Conservation (phyloP, 805 yeast genomes). For the Ogataea methanolica region DNA sequence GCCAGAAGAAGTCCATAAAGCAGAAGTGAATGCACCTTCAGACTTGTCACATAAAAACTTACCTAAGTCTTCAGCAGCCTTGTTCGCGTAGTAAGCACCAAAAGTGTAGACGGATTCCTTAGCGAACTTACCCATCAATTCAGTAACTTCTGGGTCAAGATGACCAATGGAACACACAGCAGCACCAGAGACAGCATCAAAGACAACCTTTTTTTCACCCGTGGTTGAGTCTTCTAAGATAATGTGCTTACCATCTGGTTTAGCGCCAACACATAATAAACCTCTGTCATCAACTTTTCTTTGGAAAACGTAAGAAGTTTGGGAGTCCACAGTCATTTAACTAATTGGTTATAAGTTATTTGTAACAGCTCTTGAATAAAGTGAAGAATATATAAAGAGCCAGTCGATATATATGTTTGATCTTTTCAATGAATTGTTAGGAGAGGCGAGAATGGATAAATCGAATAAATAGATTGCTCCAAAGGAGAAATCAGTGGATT, state of each 20-base stretch:
- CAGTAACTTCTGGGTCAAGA: slow-evolving; percentile 35
- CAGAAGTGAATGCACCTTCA: slow-evolving; percentile 34
- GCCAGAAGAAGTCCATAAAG: slow-evolving; percentile 58
- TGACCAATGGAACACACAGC: slow-evolving; percentile 44
- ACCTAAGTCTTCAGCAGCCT: slow-evolving; percentile 38
- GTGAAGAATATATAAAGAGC: too few relatives aligned
- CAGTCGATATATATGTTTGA: too few relatives aligned
- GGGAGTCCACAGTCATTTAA: slow-evolving; percentile 23
- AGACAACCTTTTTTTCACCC: slow-evolving; percentile 29
- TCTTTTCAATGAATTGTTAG: too few relatives aligned
- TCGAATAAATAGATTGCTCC: too few relatives aligned
- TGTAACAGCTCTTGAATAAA: too few relatives aligned
- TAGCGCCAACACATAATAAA: slow-evolving; percentile 38
- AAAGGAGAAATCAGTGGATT: too few relatives aligned
- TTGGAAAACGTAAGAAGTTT: slow-evolving; percentile 39
- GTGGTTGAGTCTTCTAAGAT: slow-evolving; percentile 38
- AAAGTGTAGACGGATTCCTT: slow-evolving; percentile 33
- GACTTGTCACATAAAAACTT: slow-evolving; percentile 39
- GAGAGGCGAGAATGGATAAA: too few relatives aligned
- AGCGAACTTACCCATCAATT: slow-evolving; percentile 34
- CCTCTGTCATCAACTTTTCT: slow-evolving; percentile 34
- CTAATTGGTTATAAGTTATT: too few relatives aligned
- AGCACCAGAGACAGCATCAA: slow-evolving; percentile 45
- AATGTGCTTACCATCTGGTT: slow-evolving; percentile 40
- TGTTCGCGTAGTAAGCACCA: slow-evolving; percentile 29